Conservation (phyloP, 768 basidiomycete species). For the Tremella fuciformis region DNA sequence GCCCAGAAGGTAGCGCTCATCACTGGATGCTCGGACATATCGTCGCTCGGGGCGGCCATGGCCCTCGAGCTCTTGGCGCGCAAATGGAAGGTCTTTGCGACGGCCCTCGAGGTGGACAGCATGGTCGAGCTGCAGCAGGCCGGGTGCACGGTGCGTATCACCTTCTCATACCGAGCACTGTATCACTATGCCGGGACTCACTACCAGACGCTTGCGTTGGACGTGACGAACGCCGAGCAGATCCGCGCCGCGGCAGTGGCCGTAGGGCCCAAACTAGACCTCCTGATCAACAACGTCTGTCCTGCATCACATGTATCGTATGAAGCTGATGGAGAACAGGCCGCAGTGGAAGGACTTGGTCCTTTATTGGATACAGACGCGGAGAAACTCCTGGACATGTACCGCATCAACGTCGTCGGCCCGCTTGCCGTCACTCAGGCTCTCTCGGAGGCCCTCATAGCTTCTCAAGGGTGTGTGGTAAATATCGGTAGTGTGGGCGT, state of each 20-base stretch:
- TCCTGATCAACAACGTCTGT: constrained; percentile 27
- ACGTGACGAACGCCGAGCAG: constrained; percentile 7
- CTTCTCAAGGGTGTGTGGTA: constrained; percentile 3
- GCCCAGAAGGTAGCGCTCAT: constrained; percentile 15
- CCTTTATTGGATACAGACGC: constrained; percentile 9
- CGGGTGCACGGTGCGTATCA: constrained; percentile 13
- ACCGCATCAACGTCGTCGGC: constrained; percentile 15
- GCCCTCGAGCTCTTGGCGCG: constrained; percentile 9
- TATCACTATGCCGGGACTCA: no score
- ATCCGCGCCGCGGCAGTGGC: not conserved
- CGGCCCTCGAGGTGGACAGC: constrained; percentile 11
- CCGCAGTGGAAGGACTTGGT: not conserved
- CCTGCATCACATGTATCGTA: not conserved
- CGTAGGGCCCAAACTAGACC: not conserved
- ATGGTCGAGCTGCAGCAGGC: constrained; percentile 11
- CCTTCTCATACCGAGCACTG: no score
- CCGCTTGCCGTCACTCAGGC: constrained; percentile 11
- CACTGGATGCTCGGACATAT: constrained; percentile 22
- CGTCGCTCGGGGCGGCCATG: constrained; percentile 13
- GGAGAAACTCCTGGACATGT: constrained; percentile 5
- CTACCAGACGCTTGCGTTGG: constrained; percentile 13
- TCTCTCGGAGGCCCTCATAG: constrained; percentile 7
- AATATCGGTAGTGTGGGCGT: constrained; percentile 15
- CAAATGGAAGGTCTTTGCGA: constrained; percentile 17
- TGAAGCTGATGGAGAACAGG: not conserved